Conservation (phyloP, 2,329 filamentous ascomycete genomes). For the Allantophomopsis lycopodina region DNA sequence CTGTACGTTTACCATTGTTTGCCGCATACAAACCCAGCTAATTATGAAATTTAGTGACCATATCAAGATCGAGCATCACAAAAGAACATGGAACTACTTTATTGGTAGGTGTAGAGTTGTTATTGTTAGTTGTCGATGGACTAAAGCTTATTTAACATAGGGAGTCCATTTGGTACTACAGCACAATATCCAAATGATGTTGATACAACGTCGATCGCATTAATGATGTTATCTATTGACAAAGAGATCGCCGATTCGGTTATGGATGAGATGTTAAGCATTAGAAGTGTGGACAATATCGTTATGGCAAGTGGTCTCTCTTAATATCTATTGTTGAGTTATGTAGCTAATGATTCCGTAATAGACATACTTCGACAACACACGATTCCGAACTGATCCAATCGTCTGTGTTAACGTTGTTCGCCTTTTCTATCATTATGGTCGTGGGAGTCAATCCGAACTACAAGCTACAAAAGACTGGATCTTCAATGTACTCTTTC, state of each 20-base stretch:
- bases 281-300: slow-evolving; percentile 1
- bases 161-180: slow-evolving; percentile 1
- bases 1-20: slow-evolving; percentile 1
- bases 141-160: too few relatives aligned
- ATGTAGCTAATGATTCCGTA: slow-evolving; percentile 2
- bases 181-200: slow-evolving; percentile 2
- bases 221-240: not conserved
- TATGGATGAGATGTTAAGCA: slow-evolving; percentile 1
- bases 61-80: too few relatives aligned
- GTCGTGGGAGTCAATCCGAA: not conserved
- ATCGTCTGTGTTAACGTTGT: slow-evolving; percentile 13
- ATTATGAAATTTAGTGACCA: too few relatives aligned
- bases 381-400: slow-evolving; percentile 7
- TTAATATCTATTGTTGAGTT: too few relatives aligned
- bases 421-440: slow-evolving; percentile 9
- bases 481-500: not conserved
- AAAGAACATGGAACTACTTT: too few relatives aligned
- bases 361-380: slow-evolving; percentile 9
- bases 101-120: too few relatives aligned
- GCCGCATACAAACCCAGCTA: not conserved
- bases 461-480: not conserved
- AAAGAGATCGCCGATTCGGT: not conserved
- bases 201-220: slow-evolving; percentile 2
- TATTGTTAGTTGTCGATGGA: too few relatives aligned
- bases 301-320: not conserved